These are phyloP conservation scores for Termitomyces titanicus DNA, from an alignment of 768 basidiomycete species.

Conservation along the genomic window DNA sequence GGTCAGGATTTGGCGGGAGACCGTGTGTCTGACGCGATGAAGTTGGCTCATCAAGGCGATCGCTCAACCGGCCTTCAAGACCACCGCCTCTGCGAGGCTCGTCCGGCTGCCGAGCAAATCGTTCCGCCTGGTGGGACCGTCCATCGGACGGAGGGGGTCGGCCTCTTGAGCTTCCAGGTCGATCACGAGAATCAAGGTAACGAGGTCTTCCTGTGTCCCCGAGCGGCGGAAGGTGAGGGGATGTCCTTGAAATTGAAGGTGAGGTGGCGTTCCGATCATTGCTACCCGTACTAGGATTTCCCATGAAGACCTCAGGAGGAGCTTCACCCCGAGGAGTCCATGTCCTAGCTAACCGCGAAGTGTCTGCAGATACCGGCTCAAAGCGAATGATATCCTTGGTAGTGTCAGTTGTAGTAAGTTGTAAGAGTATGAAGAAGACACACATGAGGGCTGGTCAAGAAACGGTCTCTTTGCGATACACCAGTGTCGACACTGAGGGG, in stretches of 20 bases:
- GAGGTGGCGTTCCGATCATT: slow-evolving; percentile 19
- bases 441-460: slow-evolving; percentile 9
- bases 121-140: neutral
- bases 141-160: neutral
- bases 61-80: slow-evolving; percentile 21
- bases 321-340: slow-evolving; percentile 21
- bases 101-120: slow-evolving; percentile 6
- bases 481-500: slow-evolving; percentile 2
- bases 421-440: neutral
- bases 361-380: slow-evolving; percentile 1
- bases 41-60: slow-evolving; percentile 15
- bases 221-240: slow-evolving; percentile 20
- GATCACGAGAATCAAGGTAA: slow-evolving; percentile 12
- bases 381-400: slow-evolving; percentile 3
- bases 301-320: slow-evolving; percentile 11
- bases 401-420: neutral
- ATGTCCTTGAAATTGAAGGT: slow-evolving; percentile 26
- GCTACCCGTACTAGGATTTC: slow-evolving; percentile 1
- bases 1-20: slow-evolving; percentile 14
- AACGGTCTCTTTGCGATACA: neutral
- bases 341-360: slow-evolving; percentile 11
- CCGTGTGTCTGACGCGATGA: slow-evolving; percentile 11
- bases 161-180: slow-evolving; percentile 13
- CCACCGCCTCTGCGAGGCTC: slow-evolving; percentile 9
- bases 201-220: slow-evolving; percentile 15